A percentile compares a stretch with the other conserved stretches of the same genome.
Evolutionary conservation across 305 asterid genomes (phyloP).

Genomic region (Nicotiana rustica): DNA sequence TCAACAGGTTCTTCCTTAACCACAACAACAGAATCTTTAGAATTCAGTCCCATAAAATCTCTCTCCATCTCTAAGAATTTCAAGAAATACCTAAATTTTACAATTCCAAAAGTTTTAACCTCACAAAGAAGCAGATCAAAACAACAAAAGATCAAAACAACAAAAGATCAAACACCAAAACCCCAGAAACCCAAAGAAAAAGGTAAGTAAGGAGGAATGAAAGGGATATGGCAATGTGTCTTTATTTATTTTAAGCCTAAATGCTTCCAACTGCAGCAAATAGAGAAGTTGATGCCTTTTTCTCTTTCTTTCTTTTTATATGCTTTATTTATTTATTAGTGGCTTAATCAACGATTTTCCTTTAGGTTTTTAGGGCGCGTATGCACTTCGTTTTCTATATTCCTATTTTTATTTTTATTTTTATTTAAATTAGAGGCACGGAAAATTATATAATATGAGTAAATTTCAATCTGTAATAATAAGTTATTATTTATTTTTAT

Average conservation of each 20-base stretch:
- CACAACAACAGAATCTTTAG: constrained; percentile 45
- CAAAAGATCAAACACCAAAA: not conserved
- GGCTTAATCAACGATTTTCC: constrained; percentile 1
- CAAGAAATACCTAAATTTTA: constrained; percentile 24
- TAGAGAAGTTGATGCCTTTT: constrained; percentile 9
- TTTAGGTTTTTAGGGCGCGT: not conserved
- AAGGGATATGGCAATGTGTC: not conserved
- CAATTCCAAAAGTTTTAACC: not conserved
- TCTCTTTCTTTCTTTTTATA: not conserved
- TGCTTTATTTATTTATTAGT: not conserved
- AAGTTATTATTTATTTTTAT: too few relatives aligned
- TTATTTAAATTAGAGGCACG: too few relatives aligned
- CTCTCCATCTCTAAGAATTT: constrained; percentile 60
- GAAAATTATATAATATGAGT: too few relatives aligned
- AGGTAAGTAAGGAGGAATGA: not conserved
- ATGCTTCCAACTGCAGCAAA: constrained; percentile 43
- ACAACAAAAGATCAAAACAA: not conserved
- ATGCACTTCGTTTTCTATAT: not conserved
- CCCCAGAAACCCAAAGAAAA: constrained; percentile 4
- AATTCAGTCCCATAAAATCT: constrained; percentile 78
- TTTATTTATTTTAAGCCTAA: not conserved
- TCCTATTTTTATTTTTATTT: too few relatives aligned
- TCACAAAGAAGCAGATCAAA: constrained; percentile 29
- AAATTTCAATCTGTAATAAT: too few relatives aligned
- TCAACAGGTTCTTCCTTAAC: constrained; percentile 72